These are phyloP conservation scores for Stentor roeselii DNA, from an alignment of 73 alveolate genomes.

Conservation along the genomic window DNA sequence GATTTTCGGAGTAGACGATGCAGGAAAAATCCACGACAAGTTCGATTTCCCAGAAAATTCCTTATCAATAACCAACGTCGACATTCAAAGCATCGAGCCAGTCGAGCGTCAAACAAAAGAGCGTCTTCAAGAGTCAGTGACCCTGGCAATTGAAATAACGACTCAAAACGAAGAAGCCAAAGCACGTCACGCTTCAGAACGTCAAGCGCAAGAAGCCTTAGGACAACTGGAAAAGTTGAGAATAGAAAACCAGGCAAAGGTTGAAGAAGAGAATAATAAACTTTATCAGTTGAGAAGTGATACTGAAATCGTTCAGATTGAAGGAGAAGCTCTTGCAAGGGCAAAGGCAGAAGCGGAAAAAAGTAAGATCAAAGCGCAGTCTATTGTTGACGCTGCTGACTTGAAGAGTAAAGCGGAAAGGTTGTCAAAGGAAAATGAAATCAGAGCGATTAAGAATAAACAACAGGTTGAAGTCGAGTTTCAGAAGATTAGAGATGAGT, in stretches of 20 bases:
- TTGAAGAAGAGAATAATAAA: slow-evolving; percentile 50
- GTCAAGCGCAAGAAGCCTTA: slow-evolving; percentile 72
- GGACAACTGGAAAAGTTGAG: slow-evolving; percentile 67
- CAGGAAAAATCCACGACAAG: slow-evolving; percentile 61
- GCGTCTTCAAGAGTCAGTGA: slow-evolving; percentile 66
- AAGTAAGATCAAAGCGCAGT: slow-evolving; percentile 63
- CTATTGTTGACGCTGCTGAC: slow-evolving; percentile 60
- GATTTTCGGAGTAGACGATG: slow-evolving; percentile 68
- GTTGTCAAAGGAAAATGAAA: slow-evolving; percentile 53
- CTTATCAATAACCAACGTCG: slow-evolving; percentile 65
- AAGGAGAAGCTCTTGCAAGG: slow-evolving; percentile 78
- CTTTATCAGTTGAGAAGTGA: slow-evolving; percentile 37
- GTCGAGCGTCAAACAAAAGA: slow-evolving; percentile 74
- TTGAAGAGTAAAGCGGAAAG: slow-evolving; percentile 58
- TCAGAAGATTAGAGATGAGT: slow-evolving; percentile 45
- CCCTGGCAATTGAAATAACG: slow-evolving; percentile 88
- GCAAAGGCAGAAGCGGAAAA: slow-evolving; percentile 71
- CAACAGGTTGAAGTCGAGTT: slow-evolving; percentile 49
- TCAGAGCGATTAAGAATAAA: slow-evolving; percentile 39
- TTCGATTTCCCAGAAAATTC: slow-evolving; percentile 44
- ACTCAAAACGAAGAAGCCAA: slow-evolving; percentile 75
- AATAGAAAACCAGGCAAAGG: slow-evolving; percentile 71
- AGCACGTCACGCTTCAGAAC: slow-evolving; percentile 73
- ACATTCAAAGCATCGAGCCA: slow-evolving; percentile 79
- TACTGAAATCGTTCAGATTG: slow-evolving; percentile 31